Evolutionary conservation across 768 basidiomycete species (phyloP), one percentile per base, ranked within the genome.

Genomic region (Tephrocybe sp.): DNA sequence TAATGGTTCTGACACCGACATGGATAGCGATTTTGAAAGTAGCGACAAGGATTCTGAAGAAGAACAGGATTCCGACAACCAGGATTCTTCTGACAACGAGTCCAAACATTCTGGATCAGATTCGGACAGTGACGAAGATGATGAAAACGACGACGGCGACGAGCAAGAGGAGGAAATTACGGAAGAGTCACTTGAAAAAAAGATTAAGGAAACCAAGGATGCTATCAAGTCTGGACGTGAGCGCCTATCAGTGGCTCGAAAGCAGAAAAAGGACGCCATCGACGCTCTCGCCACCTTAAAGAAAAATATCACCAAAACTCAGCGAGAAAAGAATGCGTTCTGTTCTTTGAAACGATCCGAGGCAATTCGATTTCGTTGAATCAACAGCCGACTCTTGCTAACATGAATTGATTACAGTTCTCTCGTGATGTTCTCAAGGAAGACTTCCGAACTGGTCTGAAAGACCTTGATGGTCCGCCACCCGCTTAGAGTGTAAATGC

Each of bases 301-400:
- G 55, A 75, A 77, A 53, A 72, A 73, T 56, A 65, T 70, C 15
- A 67, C 70, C 3, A 65, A 63, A 25, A 73, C 72, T 23, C 78
- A 80, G 56, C 80, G 75, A 54, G 76, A 79, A 49, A 84, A 84
- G 68, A 83, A 83, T 52, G 79, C 74, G 0, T 82, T 80, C 57
- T 84, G 82, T 55, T 79, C 81, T 0, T 56, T 75, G 48, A 80
- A 77, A 60, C 72, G 81, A 4, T 80, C 79, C 2, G 78, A 80
- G 66, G 80, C 80, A 40, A 50, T 11, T 21, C 15, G 5, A 27
- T 42, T 39, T 40, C 44, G 27, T 19, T 6, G 2, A n/a, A 4
- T 7, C 38, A 13, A 16, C 38, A 4, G 16, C 37, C 18, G 29
- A 18, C 15, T 19, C 37, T 39, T 47, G 41, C 16, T 57, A 34